Percentiles rank a stretch among this genome's conserved stretches.
phyloP scores from a whole-genome alignment of 2,329 filamentous ascomycete species.

The Pochonia chlamydosporia region DNA sequence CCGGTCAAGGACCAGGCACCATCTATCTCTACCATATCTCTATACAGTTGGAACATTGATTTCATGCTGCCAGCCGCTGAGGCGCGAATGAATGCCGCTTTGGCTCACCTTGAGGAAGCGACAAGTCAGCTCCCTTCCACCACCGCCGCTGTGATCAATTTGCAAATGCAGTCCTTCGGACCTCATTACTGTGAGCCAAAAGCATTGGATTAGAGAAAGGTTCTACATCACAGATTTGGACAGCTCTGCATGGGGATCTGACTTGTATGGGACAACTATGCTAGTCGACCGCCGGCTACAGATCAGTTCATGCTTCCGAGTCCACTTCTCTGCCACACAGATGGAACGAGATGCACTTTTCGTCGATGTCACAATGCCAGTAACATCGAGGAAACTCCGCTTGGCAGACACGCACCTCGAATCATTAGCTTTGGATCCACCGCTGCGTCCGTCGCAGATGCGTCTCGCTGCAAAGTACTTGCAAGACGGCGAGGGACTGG shows the following conservation, averaged over 20 bases:
- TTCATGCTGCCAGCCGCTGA: constrained; percentile 26
- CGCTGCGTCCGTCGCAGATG: constrained; percentile 43
- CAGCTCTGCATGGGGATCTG: constrained; percentile 35
- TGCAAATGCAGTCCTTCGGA: constrained; percentile 47
- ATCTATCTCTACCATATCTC: constrained; percentile 18
- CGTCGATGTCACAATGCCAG: constrained; percentile 35
- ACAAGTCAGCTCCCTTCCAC: constrained; percentile 3
- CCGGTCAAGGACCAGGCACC: not conserved
- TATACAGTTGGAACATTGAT: constrained; percentile 32
- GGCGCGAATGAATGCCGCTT: constrained; percentile 25
- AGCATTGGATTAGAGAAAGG: constrained; percentile 38
- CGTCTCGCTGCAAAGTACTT: constrained; percentile 36
- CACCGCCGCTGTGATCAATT: constrained; percentile 35
- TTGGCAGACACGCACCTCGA: constrained; percentile 55
- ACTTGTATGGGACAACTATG: constrained; percentile 46
- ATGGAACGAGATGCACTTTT: constrained; percentile 51
- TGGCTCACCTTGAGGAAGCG: constrained; percentile 20
- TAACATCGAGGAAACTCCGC: constrained; percentile 33
- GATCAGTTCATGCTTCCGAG: constrained; percentile 40
- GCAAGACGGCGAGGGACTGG: constrained; percentile 23
- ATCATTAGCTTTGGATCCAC: constrained; percentile 41
- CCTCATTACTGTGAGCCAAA: constrained; percentile 34
- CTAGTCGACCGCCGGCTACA: constrained; percentile 42
- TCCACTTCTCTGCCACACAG: constrained; percentile 40
- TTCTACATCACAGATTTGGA: constrained; percentile 45